Conservation (phyloP, 192 early-diverging fungal genomes). For the Funneliformis geosporum region DNA sequence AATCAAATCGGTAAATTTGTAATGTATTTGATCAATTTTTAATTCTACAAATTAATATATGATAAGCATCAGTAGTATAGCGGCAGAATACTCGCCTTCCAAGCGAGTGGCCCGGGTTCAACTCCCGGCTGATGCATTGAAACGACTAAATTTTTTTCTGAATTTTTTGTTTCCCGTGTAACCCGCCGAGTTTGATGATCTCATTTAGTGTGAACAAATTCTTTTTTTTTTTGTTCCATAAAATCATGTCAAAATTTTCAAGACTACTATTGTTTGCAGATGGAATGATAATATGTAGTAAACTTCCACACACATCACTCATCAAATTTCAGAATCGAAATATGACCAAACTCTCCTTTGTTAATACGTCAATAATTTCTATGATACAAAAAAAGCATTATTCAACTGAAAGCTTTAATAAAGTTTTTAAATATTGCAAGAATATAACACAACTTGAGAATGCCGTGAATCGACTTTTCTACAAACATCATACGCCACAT, state of each 20-base stretch:
- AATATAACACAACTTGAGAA: constrained; percentile 15
- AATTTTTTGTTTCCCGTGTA: not conserved
- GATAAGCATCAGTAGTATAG: constrained; percentile 39
- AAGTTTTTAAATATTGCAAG: not conserved
- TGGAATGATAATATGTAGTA: not conserved
- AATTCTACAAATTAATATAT: not conserved
- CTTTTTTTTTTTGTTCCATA: not conserved
- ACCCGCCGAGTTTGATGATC: not conserved
- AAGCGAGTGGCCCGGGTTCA: constrained; percentile 49
- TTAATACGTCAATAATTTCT: not conserved
- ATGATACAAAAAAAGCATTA: not conserved
- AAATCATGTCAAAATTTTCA: not conserved
- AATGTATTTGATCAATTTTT: no score
- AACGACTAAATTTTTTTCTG: not conserved
- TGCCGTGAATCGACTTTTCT: constrained; percentile 9
- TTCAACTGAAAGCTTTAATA: not conserved
- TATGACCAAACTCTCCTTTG: not conserved
- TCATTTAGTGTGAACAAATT: not conserved
- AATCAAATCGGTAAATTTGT: no score
- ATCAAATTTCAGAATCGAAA: not conserved
- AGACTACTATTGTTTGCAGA: not conserved
- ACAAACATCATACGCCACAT: not conserved
- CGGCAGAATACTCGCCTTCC: constrained; percentile 51
- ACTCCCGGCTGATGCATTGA: constrained; percentile 44
- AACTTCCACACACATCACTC: not conserved